phyloP scores from a whole-genome alignment of 495 filamentous ascomycete species.

The Aspergillus cavernicola region DNA sequence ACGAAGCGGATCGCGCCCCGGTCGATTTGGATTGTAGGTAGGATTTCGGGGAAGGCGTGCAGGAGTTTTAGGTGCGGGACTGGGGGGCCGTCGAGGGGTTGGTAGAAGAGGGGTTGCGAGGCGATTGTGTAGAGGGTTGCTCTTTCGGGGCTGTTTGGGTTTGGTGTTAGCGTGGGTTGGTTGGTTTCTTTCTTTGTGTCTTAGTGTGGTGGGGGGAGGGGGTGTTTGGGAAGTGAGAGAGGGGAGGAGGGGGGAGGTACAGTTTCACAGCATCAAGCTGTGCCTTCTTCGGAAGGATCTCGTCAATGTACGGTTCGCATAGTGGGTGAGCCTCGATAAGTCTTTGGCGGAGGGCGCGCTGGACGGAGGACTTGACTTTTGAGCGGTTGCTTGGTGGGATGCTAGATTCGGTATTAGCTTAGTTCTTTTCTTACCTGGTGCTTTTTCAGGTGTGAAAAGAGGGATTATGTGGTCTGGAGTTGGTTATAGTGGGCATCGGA shows the following conservation, averaged over 20 bases:
- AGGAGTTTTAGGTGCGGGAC: conserved; percentile 79
- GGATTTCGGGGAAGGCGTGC: conserved; percentile 53
- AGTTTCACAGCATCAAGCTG: conserved; percentile 89
- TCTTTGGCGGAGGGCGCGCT: conserved; percentile 78
- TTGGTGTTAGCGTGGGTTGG: background rate
- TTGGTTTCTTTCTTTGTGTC: background rate
- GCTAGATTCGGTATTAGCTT: conserved; percentile 19
- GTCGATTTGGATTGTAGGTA: conserved; percentile 65
- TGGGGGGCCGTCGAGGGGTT: conserved; percentile 73
- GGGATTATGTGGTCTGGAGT: background rate
- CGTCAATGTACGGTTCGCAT: conserved; percentile 85
- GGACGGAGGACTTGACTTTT: conserved; percentile 96
- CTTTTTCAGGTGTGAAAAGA: no score
- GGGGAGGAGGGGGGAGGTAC: conserved; percentile 26
- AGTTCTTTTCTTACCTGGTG: conserved; percentile 11
- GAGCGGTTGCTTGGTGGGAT: conserved; percentile 75
- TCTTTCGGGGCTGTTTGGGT: conserved; percentile 64
- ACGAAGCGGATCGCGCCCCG: conserved; percentile 97
- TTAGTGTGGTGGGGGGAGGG: background rate
- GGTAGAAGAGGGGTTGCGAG: conserved; percentile 77
- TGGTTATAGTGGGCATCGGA: background rate
- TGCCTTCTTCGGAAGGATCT: conserved; percentile 93
- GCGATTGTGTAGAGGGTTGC: conserved; percentile 81
- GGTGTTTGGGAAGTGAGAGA: background rate
- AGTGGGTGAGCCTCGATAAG: conserved; percentile 80